phyloP scores from a whole-genome alignment of 1,284 basidiomycete species.

The Stygiomarasmius scandens region DNA sequence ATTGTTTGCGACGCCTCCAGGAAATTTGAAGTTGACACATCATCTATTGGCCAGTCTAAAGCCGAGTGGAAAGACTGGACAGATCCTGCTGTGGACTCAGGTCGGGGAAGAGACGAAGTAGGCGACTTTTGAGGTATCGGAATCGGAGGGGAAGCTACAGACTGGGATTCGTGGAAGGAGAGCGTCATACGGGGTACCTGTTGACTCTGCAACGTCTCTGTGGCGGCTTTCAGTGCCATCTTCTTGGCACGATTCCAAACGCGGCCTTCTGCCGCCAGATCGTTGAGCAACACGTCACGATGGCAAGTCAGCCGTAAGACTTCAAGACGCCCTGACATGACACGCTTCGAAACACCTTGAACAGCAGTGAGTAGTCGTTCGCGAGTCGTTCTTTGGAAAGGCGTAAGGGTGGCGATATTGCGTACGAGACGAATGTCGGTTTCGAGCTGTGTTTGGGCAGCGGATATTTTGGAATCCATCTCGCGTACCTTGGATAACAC shows the following conservation, averaged over 20 bases:
- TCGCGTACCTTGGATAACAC: slow-evolving; percentile 66
- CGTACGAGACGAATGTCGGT: slow-evolving; percentile 73
- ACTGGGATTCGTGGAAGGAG: slow-evolving; percentile 38
- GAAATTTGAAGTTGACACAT: slow-evolving; percentile 32
- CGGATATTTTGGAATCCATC: slow-evolving; percentile 60
- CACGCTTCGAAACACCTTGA: slow-evolving; percentile 64
- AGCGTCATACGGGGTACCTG: slow-evolving; percentile 46
- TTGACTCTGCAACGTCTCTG: slow-evolving; percentile 60
- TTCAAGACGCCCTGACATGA: slow-evolving; percentile 74
- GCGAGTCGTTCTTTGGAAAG: slow-evolving; percentile 84
- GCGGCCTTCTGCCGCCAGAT: slow-evolving; percentile 73
- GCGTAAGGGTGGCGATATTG: slow-evolving; percentile 85
- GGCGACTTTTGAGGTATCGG: slow-evolving; percentile 23
- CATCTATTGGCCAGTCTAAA: slow-evolving; percentile 54
- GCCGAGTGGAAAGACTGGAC: slow-evolving; percentile 74
- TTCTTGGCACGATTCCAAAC: slow-evolving; percentile 71
- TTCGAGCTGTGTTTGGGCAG: slow-evolving; percentile 68
- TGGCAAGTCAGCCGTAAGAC: slow-evolving; percentile 75
- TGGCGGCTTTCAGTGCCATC: slow-evolving; percentile 73
- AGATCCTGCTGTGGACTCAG: slow-evolving; percentile 57
- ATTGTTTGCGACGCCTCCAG: slow-evolving; percentile 34
- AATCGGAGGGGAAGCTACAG: slow-evolving; percentile 14
- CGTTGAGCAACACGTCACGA: slow-evolving; percentile 72
- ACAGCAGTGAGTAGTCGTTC: slow-evolving; percentile 71
- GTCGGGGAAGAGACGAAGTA: slow-evolving; percentile 34